A percentile compares a stretch with the other conserved stretches of the same genome.
Conservation (phyloP, 805 yeast genomes). For the Sugiyamaella qingdaonensis region DNA sequence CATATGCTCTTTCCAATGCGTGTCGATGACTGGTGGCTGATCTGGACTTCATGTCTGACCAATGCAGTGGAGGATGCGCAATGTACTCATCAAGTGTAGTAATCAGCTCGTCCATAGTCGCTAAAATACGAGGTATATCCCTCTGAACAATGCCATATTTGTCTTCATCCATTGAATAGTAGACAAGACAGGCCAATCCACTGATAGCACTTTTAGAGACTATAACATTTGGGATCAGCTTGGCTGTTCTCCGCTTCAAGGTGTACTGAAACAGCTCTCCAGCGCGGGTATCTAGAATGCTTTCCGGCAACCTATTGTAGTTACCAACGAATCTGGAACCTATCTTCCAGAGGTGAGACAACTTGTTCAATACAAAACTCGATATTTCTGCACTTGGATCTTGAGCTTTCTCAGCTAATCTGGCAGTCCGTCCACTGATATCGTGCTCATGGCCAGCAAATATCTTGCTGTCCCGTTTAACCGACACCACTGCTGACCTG, state of each 20-base stretch:
- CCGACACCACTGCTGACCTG: neutral
- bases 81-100: conserved; percentile 23
- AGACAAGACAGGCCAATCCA: conserved; percentile 31
- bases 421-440: neutral
- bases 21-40: conserved; percentile 7
- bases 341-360: neutral
- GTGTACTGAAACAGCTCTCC: conserved; percentile 36
- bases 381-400: conserved; percentile 26
- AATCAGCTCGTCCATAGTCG: conserved; percentile 25
- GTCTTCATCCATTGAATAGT: conserved; percentile 35
- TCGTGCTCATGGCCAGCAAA: conserved; percentile 1
- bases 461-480: neutral
- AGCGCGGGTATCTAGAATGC: conserved; percentile 21
- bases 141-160: conserved; percentile 38
- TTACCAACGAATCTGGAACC: neutral
- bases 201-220: conserved; percentile 30
- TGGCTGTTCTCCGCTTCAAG: conserved; percentile 25
- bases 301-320: conserved; percentile 11
- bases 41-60: conserved; percentile 27
- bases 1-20: conserved; percentile 18
- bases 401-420: conserved; percentile 22
- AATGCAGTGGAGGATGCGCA: conserved; percentile 30
- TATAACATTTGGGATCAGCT: conserved; percentile 26
- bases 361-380: conserved; percentile 15
- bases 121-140: conserved; percentile 34